Percentiles rank a stretch among this genome's conserved stretches.
Conservation (phyloP, 2,329 filamentous ascomycete genomes). For the Scleromitrula shiraiana region DNA sequence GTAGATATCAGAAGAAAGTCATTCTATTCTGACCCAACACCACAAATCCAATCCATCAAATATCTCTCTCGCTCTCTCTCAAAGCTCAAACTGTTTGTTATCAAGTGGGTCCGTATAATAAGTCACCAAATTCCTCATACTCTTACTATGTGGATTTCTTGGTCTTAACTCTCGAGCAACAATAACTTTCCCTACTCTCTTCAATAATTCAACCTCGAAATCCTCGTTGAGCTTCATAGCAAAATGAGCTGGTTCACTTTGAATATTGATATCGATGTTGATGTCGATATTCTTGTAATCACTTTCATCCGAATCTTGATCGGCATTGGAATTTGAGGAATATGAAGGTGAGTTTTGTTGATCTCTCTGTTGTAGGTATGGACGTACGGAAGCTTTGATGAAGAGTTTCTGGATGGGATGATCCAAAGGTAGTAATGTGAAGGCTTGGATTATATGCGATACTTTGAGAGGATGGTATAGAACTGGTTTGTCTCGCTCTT, state of each 20-base stretch:
- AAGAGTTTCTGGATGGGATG: constrained; percentile 10
- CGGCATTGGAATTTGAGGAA: not conserved
- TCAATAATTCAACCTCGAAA: not conserved
- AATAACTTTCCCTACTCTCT: not conserved
- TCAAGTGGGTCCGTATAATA: constrained; percentile 5
- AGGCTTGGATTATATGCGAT: constrained; percentile 3
- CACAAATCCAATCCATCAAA: too few relatives aligned
- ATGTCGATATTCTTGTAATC: not conserved
- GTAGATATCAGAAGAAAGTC: too few relatives aligned
- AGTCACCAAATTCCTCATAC: not conserved
- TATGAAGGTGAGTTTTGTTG: not conserved
- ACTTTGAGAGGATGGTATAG: not conserved
- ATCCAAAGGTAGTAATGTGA: not conserved
- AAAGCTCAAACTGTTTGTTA: not conserved
- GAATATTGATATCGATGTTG: not conserved
- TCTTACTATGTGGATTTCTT: not conserved
- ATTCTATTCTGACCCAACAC: too few relatives aligned
- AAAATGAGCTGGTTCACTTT: not conserved
- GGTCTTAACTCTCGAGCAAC: not conserved
- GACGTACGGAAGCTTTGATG: not conserved
- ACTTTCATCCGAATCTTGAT: not conserved
- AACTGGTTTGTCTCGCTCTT: not conserved
- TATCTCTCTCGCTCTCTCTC: too few relatives aligned
- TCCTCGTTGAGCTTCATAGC: not conserved
- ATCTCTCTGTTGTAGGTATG: not conserved